These are phyloP conservation scores for Coemansia sp. DNA, from an alignment of 192 early-diverging fungal genomes.

Conservation along the genomic window DNA sequence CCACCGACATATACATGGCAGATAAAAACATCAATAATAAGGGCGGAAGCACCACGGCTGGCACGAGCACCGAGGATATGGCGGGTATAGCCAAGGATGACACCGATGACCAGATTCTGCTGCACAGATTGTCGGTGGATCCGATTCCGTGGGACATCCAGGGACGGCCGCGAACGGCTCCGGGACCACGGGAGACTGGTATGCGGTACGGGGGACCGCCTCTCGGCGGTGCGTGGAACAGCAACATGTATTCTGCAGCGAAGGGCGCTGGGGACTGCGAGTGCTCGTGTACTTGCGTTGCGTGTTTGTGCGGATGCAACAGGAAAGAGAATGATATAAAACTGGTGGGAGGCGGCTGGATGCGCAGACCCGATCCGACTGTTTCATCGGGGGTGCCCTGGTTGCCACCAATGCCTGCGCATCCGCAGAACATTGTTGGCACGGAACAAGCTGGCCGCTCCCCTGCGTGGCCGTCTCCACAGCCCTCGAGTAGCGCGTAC, in stretches of 20 bases:
- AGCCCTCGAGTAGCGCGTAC: background rate
- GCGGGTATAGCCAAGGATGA: background rate
- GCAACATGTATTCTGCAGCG: background rate
- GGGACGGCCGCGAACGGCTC: background rate
- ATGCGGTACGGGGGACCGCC: background rate
- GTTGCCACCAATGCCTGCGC: no score
- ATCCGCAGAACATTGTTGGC: background rate
- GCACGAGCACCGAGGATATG: background rate
- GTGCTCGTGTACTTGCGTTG: background rate
- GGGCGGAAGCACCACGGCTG: background rate
- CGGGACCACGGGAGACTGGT: background rate
- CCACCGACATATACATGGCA: background rate
- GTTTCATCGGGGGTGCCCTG: no score
- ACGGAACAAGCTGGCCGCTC: background rate
- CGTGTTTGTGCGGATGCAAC: background rate
- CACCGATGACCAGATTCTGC: background rate
- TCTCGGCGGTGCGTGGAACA: background rate
- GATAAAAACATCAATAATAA: background rate
- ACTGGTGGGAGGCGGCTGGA: no score
- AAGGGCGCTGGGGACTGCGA: background rate
- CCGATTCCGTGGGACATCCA: background rate
- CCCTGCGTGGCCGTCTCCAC: background rate
- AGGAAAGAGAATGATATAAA: no score
- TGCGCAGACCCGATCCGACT: no score
- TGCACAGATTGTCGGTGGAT: constrained; percentile 2